These are phyloP conservation scores for Amniculicola lignicola DNA, from an alignment of 495 filamentous ascomycete species.

Conservation along the genomic window DNA sequence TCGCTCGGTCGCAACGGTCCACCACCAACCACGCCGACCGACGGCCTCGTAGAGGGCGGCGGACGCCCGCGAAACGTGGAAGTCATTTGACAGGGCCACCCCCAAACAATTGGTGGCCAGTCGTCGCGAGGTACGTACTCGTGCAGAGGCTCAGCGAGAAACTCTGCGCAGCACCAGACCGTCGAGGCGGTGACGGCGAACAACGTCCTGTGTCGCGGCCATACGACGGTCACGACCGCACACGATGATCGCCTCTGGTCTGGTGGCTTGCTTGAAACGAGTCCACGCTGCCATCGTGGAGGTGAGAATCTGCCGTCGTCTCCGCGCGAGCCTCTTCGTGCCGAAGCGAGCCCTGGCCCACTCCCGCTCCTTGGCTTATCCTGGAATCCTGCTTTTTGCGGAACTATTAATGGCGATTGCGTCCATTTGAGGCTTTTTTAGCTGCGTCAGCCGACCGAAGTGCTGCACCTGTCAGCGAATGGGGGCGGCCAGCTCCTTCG, in stretches of 20 bases:
- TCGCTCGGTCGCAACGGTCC: neutral
- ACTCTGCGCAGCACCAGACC: neutral
- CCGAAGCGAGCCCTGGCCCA: constrained; percentile 2
- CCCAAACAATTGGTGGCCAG: neutral
- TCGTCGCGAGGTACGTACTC: neutral
- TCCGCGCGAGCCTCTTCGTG: constrained; percentile 18
- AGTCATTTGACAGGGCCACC: neutral
- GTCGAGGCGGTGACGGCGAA: neutral
- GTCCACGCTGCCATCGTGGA: constrained; percentile 9
- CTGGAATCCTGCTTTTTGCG: neutral
- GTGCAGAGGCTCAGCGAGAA: neutral
- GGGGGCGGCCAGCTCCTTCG: neutral
- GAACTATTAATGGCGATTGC: constrained; percentile 28
- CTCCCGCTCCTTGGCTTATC: neutral
- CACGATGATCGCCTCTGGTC: constrained; percentile 19
- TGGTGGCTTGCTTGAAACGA: constrained; percentile 15
- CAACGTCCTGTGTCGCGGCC: neutral
- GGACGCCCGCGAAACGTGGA: constrained; percentile 14
- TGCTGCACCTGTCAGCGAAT: constrained; percentile 17
- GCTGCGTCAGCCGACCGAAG: neutral
- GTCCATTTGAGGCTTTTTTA: constrained; percentile 10
- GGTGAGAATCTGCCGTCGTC: constrained; percentile 6
- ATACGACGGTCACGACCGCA: neutral
- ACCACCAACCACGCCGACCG: neutral
- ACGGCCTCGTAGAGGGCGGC: neutral